A percentile compares a stretch with the other conserved stretches of the same genome.
These are phyloP conservation scores for Halophytophthora polymorphica DNA, from an alignment of 352 stramenopile species.

Conservation along the genomic window DNA sequence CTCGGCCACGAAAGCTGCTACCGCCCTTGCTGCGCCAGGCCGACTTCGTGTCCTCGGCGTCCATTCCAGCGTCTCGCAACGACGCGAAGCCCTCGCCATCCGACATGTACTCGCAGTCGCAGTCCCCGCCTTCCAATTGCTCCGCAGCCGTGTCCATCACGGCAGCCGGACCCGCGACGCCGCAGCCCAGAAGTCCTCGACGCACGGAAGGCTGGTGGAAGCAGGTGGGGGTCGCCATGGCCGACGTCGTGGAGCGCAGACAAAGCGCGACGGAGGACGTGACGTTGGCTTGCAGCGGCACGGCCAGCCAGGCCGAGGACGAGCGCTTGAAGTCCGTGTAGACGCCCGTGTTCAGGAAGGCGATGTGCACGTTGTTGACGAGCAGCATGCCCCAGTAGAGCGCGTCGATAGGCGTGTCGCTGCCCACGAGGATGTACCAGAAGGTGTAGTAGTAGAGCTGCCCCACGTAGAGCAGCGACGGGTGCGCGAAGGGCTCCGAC, in stretches of 20 bases:
- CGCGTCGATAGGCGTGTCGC: slow-evolving; percentile 72
- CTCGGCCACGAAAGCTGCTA: slow-evolving; percentile 29
- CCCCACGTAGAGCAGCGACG: slow-evolving; percentile 78
- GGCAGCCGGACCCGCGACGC: slow-evolving; percentile 24
- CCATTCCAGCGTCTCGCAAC: slow-evolving; percentile 18
- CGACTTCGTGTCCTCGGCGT: slow-evolving; percentile 6
- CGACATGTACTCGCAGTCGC: slow-evolving; percentile 12
- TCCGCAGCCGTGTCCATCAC: slow-evolving; percentile 19
- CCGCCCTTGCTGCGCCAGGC: slow-evolving; percentile 24
- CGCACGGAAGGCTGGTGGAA: slow-evolving; percentile 8
- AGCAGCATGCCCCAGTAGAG: slow-evolving; percentile 84
- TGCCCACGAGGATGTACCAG: slow-evolving; percentile 85
- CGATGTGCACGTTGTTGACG: slow-evolving; percentile 84
- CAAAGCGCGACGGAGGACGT: slow-evolving; percentile 61
- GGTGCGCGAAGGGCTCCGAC: slow-evolving; percentile 77
- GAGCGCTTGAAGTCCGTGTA: slow-evolving; percentile 81
- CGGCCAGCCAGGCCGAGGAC: slow-evolving; percentile 40
- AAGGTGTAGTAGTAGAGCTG: slow-evolving; percentile 89
- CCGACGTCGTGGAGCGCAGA: slow-evolving; percentile 44
- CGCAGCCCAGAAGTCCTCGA: slow-evolving; percentile 23
- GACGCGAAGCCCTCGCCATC: slow-evolving; percentile 21
- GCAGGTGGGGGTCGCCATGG: slow-evolving; percentile 24
- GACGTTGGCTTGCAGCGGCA: slow-evolving; percentile 40
- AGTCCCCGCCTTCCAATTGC: slow-evolving; percentile 18
- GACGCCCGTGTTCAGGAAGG: slow-evolving; percentile 83